Evolutionary conservation across 1,139 yeast species (phyloP).

Genomic region (Diutina mesorugosa): DNA sequence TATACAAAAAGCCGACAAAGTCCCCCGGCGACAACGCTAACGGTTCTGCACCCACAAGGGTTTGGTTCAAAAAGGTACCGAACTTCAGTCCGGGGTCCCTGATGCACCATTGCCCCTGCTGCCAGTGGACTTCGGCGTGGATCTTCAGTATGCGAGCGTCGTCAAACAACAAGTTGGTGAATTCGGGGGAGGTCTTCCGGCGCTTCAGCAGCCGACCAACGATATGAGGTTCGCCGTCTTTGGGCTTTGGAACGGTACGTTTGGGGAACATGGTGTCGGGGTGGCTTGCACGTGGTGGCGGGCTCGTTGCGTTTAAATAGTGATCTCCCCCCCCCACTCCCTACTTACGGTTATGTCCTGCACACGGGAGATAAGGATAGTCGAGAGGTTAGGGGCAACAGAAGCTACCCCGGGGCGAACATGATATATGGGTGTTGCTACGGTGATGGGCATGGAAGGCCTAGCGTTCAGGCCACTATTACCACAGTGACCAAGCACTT

Average conservation of each 20-base stretch:
- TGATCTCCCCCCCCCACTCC: background rate
- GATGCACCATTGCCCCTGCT: slow-evolving; percentile 7
- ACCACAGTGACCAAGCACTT: no score
- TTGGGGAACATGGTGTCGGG: background rate
- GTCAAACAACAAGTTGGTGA: background rate
- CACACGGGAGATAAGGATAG: background rate
- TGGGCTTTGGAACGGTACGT: background rate
- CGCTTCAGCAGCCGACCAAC: background rate
- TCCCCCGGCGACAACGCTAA: slow-evolving; percentile 12
- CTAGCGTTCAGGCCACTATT: no score
- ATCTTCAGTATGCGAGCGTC: background rate
- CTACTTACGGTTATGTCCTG: background rate
- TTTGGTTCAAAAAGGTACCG: slow-evolving; percentile 24
- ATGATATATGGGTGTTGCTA: no score
- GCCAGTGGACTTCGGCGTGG: background rate
- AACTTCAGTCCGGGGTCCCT: slow-evolving; percentile 24
- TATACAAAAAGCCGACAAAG: slow-evolving; percentile 6
- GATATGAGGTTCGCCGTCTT: background rate
- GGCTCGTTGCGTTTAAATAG: background rate
- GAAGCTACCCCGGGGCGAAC: background rate
- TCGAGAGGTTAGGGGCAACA: background rate
- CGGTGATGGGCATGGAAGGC: no score
- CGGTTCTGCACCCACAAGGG: slow-evolving; percentile 13
- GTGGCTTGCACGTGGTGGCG: background rate
- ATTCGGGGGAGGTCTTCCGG: background rate